Percentiles rank a stretch among this genome's conserved stretches.
Conservation (phyloP, 441 rosid genomes). For the Dalechampia spathulata region DNA sequence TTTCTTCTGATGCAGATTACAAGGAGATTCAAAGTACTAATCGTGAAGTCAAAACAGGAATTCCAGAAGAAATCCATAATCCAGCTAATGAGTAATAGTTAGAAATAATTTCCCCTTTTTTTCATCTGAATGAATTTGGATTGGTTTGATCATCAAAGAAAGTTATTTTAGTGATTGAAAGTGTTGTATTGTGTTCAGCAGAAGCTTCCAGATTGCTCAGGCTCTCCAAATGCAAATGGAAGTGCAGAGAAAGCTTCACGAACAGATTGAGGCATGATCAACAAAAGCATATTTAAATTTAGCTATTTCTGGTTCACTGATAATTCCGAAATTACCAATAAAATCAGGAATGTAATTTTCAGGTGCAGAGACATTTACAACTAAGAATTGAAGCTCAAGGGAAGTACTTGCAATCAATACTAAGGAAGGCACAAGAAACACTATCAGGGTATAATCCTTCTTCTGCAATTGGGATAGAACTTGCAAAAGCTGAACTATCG, state of each 20-base stretch:
- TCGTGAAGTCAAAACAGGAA: slow-evolving; percentile 12
- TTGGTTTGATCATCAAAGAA: background rate
- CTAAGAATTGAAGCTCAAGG: slow-evolving; percentile 98
- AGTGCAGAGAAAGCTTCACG: slow-evolving; percentile 86
- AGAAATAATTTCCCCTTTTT: slow-evolving; percentile 3
- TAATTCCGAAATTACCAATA: slow-evolving; percentile 10
- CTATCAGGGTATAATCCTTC: slow-evolving; percentile 64
- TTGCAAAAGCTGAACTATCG: slow-evolving; percentile 68
- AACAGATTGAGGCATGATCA: slow-evolving; percentile 77
- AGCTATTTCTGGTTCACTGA: no score
- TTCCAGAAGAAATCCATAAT: slow-evolving; percentile 30
- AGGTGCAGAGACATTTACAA: slow-evolving; percentile 96
- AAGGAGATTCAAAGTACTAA: slow-evolving; percentile 36
- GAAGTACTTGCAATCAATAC: slow-evolving; percentile 78
- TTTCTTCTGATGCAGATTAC: slow-evolving; percentile 42
- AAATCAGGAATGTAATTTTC: slow-evolving; percentile 20
- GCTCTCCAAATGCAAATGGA: slow-evolving; percentile 91
- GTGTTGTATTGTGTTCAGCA: slow-evolving; percentile 31
- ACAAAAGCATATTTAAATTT: no score
- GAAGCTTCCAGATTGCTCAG: slow-evolving; percentile 63
- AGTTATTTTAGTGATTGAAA: background rate
- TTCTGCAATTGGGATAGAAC: slow-evolving; percentile 43
- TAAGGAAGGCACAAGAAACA: slow-evolving; percentile 87
- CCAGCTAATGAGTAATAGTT: slow-evolving; percentile 62
- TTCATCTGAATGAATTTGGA: slow-evolving; percentile 10